Evolutionary conservation across 192 early-diverging fungal species (phyloP), one percentile per base, ranked within the genome.

Genomic region (Helicostylum pulchrum): DNA sequence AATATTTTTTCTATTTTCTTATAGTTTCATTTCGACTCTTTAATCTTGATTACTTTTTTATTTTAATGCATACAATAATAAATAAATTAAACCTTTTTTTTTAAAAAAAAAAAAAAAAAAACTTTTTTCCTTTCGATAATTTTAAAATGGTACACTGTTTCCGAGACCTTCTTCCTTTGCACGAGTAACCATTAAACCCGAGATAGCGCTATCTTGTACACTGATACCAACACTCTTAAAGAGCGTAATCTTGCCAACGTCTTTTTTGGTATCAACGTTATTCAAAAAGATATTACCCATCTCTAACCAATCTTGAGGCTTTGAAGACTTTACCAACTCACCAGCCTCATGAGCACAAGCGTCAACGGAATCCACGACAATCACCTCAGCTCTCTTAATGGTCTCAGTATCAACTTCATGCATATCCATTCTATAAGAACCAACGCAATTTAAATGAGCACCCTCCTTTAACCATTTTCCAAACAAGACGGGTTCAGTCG

Each of bases 171-270:
- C 54, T 26, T 64, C 42, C 32, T 83, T 78, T 14, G 79, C 82
- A 30, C 43, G 54, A 5, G 73, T 68, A 4, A 75, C 59, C 8
- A 83, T 73, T 54, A 76, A 59, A 1, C 65, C 65, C 31, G 79
- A 74, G 7, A 83, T 79, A 20, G 80, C 79, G 19, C 74, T 77
- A 66, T 83, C 82, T 65, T 83, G 82, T 4, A 77, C 75, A 36
- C 77, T 77, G 46, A 83, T 76, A 1, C 82, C 82, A 6, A 83
- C 82, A 43, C 79, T 81, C 69, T 83, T 83, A 34, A 81, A 83
- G 31, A 83, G 77, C 2, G 81, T 64, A 34, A 71, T 60, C 0
- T 50, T 50, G 39, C 60, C 21, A n/a, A 21, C 21, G 21, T 46
- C 52, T 11, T 46, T 23, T 17, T 44, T 15, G 14, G 23, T 26